A percentile compares a stretch with the other conserved stretches of the same genome.
Evolutionary conservation across 1,284 basidiomycete genomes (phyloP).

Genomic region (Wolfiporia cocos): DNA sequence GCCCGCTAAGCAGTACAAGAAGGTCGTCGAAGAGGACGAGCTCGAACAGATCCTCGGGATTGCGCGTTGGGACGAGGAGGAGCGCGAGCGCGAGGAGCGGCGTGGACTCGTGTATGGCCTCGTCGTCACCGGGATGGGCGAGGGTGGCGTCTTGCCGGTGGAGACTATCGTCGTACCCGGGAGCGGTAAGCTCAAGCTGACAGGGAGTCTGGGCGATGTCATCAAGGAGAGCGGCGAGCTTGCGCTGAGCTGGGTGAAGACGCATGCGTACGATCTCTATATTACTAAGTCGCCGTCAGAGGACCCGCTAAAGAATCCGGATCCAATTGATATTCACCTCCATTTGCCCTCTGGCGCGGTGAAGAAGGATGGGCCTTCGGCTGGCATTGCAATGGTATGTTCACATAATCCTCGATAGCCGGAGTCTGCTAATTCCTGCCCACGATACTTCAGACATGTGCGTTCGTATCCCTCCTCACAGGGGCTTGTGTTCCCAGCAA

Average conservation of each 20-base stretch:
- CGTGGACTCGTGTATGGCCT: conserved; percentile 80
- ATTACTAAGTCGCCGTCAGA: conserved; percentile 63
- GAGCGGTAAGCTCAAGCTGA: conserved; percentile 64
- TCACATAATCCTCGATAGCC: neutral
- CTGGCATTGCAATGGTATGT: conserved; percentile 79
- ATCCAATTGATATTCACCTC: conserved; percentile 78
- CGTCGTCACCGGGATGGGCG: conserved; percentile 85
- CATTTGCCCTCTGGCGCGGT: conserved; percentile 84
- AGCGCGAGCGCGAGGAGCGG: conserved; percentile 63
- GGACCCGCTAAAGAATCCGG: conserved; percentile 68
- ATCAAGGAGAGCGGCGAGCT: conserved; percentile 89
- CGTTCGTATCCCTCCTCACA: conserved; percentile 78
- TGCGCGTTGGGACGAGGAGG: conserved; percentile 77
- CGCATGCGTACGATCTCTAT: conserved; percentile 75
- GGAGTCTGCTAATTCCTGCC: too few relatives aligned
- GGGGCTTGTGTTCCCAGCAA: conserved; percentile 65
- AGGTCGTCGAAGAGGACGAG: conserved; percentile 62
- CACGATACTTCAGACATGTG: conserved; percentile 50
- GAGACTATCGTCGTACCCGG: conserved; percentile 77
- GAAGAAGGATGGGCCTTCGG: conserved; percentile 89
- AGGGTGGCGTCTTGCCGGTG: conserved; percentile 81
- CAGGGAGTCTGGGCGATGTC: conserved; percentile 78
- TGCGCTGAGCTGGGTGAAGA: conserved; percentile 84
- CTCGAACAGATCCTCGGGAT: conserved; percentile 85
- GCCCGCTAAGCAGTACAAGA: conserved; percentile 43